Conservation (phyloP, 2,329 filamentous ascomycete genomes). For the Phyllosticta capitalensis region DNA sequence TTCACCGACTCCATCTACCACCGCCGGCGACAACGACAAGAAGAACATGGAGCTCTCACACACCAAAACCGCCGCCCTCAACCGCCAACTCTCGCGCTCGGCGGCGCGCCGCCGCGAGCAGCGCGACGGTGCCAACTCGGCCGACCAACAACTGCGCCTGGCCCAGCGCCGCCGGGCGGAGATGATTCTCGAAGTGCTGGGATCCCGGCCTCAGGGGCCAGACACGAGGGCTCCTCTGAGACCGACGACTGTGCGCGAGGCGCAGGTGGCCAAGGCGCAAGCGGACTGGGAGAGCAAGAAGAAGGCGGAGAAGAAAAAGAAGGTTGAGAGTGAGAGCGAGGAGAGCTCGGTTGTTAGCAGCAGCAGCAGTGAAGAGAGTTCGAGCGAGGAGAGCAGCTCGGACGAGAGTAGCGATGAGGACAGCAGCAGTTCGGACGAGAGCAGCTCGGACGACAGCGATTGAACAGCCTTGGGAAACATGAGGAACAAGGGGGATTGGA, state of each 20-base stretch:
- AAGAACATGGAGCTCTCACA: constrained; percentile 18
- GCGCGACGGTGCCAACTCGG: constrained; percentile 12
- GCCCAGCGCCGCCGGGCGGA: constrained; percentile 26
- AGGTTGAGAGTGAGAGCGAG: constrained; percentile 12
- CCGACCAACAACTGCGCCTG: constrained; percentile 24
- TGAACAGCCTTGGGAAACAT: too few relatives aligned
- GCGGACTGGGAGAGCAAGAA: background rate
- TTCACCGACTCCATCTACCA: constrained; percentile 29
- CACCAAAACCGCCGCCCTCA: background rate
- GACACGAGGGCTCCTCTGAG: too few relatives aligned
- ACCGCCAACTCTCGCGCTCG: background rate
- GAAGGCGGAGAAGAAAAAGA: constrained; percentile 14
- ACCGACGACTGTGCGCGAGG: background rate
- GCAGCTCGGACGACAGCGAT: constrained; percentile 4
- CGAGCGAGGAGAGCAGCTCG: constrained; percentile 15
- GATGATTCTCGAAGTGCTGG: constrained; percentile 22
- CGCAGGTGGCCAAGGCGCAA: background rate
- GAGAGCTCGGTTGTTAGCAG: constrained; percentile 20
- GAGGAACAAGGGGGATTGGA: background rate
- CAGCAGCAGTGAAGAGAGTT: constrained; percentile 18
- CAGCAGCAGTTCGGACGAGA: constrained; percentile 5
- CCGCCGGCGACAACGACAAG: constrained; percentile 26
- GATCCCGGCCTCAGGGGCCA: background rate
- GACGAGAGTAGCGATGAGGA: constrained; percentile 4
- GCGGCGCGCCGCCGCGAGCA: background rate